Percentiles rank a stretch among this genome's conserved stretches.
Conservation (phyloP, 352 stramenopile species). For the Pythium rhizo-oryzae region DNA sequence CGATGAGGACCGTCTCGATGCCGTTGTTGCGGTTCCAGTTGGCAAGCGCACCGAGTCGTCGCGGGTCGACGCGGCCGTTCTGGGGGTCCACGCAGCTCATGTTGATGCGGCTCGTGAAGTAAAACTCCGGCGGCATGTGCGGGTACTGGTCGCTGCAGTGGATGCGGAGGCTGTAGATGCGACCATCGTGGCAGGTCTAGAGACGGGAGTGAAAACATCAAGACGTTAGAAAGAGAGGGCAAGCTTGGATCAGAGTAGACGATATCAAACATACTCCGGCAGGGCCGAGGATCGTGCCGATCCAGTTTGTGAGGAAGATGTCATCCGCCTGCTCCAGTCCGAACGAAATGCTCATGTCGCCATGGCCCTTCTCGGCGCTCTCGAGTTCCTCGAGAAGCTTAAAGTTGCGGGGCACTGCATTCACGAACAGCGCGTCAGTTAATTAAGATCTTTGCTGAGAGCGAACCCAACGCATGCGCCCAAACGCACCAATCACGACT, state of each 20-base stretch:
- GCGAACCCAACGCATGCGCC: too few species aligned
- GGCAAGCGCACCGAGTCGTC: slow-evolving; percentile 66
- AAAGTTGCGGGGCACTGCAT: slow-evolving; percentile 91
- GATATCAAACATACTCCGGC: slow-evolving; percentile 79
- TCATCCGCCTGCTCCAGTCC: slow-evolving; percentile 96
- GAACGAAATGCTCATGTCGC: slow-evolving; percentile 95
- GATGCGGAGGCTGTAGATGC: slow-evolving; percentile 96
- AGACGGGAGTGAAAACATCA: neutral
- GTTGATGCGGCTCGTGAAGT: slow-evolving; percentile 98
- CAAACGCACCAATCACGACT: slow-evolving; percentile 71
- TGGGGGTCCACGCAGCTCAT: slow-evolving; percentile 96
- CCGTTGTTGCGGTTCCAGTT: slow-evolving; percentile 89
- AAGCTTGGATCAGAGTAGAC: neutral
- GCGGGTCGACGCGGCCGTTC: slow-evolving; percentile 78
- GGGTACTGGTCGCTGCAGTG: slow-evolving; percentile 95
- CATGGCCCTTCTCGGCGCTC: slow-evolving; percentile 91
- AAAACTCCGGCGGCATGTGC: slow-evolving; percentile 91
- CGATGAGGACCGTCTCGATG: slow-evolving; percentile 91
- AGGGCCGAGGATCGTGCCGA: slow-evolving; percentile 97
- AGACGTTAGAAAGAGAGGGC: neutral
- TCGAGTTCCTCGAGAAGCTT: slow-evolving; percentile 95
- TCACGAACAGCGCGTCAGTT: neutral
- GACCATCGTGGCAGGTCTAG: slow-evolving; percentile 95
- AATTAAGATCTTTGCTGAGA: neutral
- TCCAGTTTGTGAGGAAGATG: slow-evolving; percentile 99